These are phyloP conservation scores for Yamadazyma conglobata DNA, from an alignment of 1,139 yeast species.

Conservation along the genomic window DNA sequence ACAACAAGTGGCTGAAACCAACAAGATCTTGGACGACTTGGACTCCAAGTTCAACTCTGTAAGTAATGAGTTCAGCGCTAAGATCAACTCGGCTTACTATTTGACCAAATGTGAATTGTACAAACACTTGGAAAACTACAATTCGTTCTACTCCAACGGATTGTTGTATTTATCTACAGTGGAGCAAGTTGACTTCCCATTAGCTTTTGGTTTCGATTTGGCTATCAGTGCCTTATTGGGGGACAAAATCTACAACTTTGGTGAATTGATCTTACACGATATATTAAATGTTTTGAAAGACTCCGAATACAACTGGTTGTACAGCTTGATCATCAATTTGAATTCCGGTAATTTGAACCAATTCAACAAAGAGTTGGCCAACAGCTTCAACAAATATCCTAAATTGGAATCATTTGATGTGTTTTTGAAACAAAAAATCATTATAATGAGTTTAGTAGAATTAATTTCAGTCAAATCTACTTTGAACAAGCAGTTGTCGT, in stretches of 20 bases:
- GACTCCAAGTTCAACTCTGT: conserved; percentile 35
- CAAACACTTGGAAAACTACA: conserved; percentile 74
- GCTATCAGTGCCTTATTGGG: conserved; percentile 88
- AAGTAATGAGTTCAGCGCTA: conserved; percentile 55
- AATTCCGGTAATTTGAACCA: conserved; percentile 73
- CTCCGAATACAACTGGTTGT: conserved; percentile 63
- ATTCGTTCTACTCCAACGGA: conserved; percentile 68
- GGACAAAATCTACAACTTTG: conserved; percentile 90
- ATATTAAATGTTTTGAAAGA: conserved; percentile 48
- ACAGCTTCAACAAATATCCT: conserved; percentile 46
- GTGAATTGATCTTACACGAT: conserved; percentile 90
- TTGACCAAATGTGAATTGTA: conserved; percentile 75
- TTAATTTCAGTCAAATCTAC: conserved; percentile 77
- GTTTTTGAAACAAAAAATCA: conserved; percentile 84
- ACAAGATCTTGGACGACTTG: conserved; percentile 62
- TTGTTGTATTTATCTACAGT: conserved; percentile 49
- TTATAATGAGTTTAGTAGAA: conserved; percentile 88
- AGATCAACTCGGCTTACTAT: conserved; percentile 80
- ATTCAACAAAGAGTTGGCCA: conserved; percentile 50
- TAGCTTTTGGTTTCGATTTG: conserved; percentile 70
- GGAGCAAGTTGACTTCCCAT: conserved; percentile 35
- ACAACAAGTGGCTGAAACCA: conserved; percentile 60
- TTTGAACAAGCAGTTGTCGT: conserved; percentile 69
- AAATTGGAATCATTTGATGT: conserved; percentile 57
- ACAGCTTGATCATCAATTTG: conserved; percentile 62